Base-by-base conservation (phyloP, 768 basidiomycete species). In the Amanita exitialis region DNA sequence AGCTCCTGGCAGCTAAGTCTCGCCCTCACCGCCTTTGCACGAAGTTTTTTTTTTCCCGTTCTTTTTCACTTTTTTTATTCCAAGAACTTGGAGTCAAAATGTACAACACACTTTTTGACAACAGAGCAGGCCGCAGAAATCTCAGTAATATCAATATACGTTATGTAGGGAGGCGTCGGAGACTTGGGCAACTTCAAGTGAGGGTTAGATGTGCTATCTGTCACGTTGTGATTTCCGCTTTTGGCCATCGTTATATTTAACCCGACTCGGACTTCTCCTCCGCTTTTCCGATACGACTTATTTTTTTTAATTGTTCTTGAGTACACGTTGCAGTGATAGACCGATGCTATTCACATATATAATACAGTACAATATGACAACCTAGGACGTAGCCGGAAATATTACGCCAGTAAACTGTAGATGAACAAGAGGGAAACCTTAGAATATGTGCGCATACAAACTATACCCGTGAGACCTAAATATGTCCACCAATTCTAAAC, bases 331-430 rank as follows among this genome's bases (percentile, higher is more conserved):
- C 13, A 12, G 12, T 32, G 47, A 47, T 46, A 51, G 55, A 43
- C 55, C 51, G 30, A 49, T 42, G 52, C 47, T 54, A 54, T 55
- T 49, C 28, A 49, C 54, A 51, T 2, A 51, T 51, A 51, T 51
- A 50, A 55, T 46, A 52, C 56, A 58, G 50, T 51, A 51, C 42
- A 44, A 36, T 35, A 51, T 15, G 15, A 15, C 7, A 36, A 42
- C 32, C 20, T 34, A 21, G 38, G n/a, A 20, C 25, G n/a, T 6
- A 34, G 38, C 36, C 25, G 9, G 30, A 44, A 43, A 43, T 15
- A 38, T 36, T 27, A 32, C n/a, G 35, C n/a, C 10, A 21, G 16
- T 32, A 16, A 37, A 25, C 32, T 18, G 18, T 27, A 45, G 41
- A 43, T 20, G 34, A 51, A 49, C 43, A 52, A 30, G n/a, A 28